phyloP scores from a whole-genome alignment of 768 basidiomycete species.

The Lanmaoa pseudosensibilis region DNA sequence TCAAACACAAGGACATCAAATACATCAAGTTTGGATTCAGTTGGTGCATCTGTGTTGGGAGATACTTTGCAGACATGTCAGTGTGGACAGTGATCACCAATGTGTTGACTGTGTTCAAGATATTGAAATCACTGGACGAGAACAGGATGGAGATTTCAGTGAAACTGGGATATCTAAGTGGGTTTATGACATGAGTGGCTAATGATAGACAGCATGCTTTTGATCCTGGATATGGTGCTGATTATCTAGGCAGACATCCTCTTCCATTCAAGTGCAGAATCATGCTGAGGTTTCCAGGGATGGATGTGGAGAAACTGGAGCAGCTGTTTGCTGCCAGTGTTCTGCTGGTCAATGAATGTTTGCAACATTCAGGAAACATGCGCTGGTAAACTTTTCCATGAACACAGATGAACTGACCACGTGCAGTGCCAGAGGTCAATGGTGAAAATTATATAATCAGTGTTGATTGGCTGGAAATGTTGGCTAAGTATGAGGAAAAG shows the following conservation, averaged over 20 bases:
- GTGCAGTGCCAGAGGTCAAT: constrained; percentile 1
- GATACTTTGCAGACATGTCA: constrained; percentile 23
- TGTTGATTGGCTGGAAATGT: background rate
- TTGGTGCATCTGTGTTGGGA: constrained; percentile 25
- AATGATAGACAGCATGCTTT: background rate
- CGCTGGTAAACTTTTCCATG: no score
- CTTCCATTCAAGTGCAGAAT: constrained; percentile 9
- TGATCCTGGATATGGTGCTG: background rate
- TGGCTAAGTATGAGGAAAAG: no score
- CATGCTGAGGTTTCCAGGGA: constrained; percentile 3
- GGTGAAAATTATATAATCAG: background rate
- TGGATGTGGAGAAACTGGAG: constrained; percentile 1
- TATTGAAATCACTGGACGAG: background rate
- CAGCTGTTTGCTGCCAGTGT: constrained; percentile 1
- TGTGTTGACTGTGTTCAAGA: constrained; percentile 4
- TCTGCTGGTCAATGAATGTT: no score
- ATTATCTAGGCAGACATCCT: background rate
- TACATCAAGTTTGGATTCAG: constrained; percentile 26
- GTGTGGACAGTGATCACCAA: constrained; percentile 16
- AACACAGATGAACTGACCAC: background rate
- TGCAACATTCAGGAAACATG: no score
- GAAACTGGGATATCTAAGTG: constrained; percentile 11
- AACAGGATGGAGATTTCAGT: constrained; percentile 13
- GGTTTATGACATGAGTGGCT: constrained; percentile 8
- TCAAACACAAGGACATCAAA: constrained; percentile 8